Percentiles rank a stretch among this genome's conserved stretches.
Conservation (phyloP, 108 stramenopile species). For the Discostella pseudostelligera region DNA sequence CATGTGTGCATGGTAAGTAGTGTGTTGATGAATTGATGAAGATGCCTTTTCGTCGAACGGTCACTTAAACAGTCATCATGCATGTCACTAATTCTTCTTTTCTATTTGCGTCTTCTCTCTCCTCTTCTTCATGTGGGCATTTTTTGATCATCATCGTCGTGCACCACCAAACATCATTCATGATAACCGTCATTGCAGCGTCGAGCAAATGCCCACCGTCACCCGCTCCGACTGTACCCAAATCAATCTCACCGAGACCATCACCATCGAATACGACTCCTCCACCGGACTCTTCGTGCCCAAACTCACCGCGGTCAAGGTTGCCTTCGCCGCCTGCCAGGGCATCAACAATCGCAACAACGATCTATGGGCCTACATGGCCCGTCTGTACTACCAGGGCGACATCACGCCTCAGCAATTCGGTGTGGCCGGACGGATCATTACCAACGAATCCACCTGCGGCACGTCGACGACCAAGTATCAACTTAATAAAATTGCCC, state of each 20-base stretch:
- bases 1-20: conserved; percentile 51
- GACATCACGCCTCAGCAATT: conserved; percentile 27
- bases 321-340: conserved; percentile 54
- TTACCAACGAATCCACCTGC: conserved; percentile 19
- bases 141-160: no score
- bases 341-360: conserved; percentile 49
- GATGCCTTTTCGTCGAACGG: no score
- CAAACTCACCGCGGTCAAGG: conserved; percentile 20
- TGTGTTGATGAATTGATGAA: no score
- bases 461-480: conserved; percentile 8
- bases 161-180: no score
- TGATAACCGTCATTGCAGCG: no score
- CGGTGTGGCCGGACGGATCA: conserved; percentile 32
- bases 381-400: conserved; percentile 42
- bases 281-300: conserved; percentile 4
- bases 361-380: conserved; percentile 53
- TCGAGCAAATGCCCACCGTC: conserved; percentile 57
- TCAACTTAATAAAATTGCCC: conserved; percentile 9
- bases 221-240: conserved; percentile 58
- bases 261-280: conserved; percentile 40
- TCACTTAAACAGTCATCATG: no score
- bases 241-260: conserved; percentile 30
- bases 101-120: no score
- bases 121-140: no score
- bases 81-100: no score